Conservation (phyloP, 495 filamentous ascomycete genomes). For the Trypethelium eluteriae region DNA sequence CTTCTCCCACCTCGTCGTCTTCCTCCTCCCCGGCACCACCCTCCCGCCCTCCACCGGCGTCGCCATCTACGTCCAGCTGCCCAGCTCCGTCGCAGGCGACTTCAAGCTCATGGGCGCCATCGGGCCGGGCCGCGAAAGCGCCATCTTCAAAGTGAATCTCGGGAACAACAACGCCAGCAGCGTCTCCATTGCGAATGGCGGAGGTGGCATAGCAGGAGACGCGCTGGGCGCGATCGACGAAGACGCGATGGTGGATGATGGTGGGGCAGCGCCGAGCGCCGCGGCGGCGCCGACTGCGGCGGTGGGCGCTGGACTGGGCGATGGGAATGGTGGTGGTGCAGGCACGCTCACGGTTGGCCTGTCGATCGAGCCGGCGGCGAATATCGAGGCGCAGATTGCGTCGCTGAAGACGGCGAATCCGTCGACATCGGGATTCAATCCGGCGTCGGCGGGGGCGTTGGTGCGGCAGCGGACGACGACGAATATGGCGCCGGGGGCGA, state of each 20-base stretch:
- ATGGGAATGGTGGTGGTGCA: neutral
- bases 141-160: constrained; percentile 64
- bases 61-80: constrained; percentile 76
- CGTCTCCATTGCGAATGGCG: constrained; percentile 24
- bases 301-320: neutral
- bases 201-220: constrained; percentile 38
- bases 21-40: constrained; percentile 71
- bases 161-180: constrained; percentile 15
- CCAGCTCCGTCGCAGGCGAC: constrained; percentile 34
- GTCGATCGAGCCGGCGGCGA: constrained; percentile 65
- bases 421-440: constrained; percentile 4
- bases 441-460: constrained; percentile 31
- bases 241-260: constrained; percentile 39
- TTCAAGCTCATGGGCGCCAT: constrained; percentile 84
- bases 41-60: constrained; percentile 73
- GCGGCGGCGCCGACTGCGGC: constrained; percentile 14
- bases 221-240: constrained; percentile 18
- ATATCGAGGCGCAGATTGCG: constrained; percentile 60
- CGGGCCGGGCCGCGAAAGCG: constrained; percentile 77
- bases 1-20: constrained; percentile 79
- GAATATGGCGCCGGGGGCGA: neutral
- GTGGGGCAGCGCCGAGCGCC: neutral
- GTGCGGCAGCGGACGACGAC: constrained; percentile 27
- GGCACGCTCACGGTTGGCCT: constrained; percentile 66
- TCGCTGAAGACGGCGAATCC: constrained; percentile 43